Conservation (phyloP, 768 basidiomycete species). For the Wakefieldia striispora region DNA sequence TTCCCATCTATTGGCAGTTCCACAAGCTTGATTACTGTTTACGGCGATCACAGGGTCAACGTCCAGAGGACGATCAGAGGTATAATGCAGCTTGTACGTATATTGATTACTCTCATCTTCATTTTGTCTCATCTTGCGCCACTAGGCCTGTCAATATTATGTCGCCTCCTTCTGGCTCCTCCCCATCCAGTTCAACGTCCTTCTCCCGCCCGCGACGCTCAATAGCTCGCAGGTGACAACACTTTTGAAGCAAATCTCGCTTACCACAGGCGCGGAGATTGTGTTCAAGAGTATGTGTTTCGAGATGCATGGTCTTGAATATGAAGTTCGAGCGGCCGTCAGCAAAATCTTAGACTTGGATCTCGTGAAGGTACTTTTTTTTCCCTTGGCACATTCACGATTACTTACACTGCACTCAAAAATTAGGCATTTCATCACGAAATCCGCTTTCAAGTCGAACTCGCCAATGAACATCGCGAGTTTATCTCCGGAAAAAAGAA, state of each 20-base stretch:
- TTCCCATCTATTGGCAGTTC: slow-evolving; percentile 92
- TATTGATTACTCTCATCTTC: slow-evolving; percentile 3
- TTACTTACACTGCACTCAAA: not conserved
- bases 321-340: slow-evolving; percentile 85
- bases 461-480: slow-evolving; percentile 96
- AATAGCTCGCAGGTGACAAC: slow-evolving; percentile 81
- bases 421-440: slow-evolving; percentile 89
- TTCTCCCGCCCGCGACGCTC: slow-evolving; percentile 78
- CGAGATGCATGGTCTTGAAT: slow-evolving; percentile 92
- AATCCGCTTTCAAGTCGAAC: slow-evolving; percentile 96
- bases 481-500: slow-evolving; percentile 99
- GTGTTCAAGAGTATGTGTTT: slow-evolving; percentile 98
- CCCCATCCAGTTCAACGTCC: slow-evolving; percentile 89
- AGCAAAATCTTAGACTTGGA: slow-evolving; percentile 87
- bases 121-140: slow-evolving; percentile 11
- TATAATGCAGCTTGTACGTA: slow-evolving; percentile 89
- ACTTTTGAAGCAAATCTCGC: slow-evolving; percentile 83
- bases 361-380: slow-evolving; percentile 71
- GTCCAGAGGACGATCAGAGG: slow-evolving; percentile 92
- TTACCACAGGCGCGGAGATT: slow-evolving; percentile 86
- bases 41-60: slow-evolving; percentile 90
- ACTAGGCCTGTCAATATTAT: slow-evolving; percentile 90
- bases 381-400: not conserved
- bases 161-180: slow-evolving; percentile 97
- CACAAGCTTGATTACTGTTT: slow-evolving; percentile 90